A percentile compares a stretch with the other conserved stretches of the same genome.
Evolutionary conservation across 371 early-diverging fungal species (phyloP).

Genomic region (Actinomortierella ambigua): DNA sequence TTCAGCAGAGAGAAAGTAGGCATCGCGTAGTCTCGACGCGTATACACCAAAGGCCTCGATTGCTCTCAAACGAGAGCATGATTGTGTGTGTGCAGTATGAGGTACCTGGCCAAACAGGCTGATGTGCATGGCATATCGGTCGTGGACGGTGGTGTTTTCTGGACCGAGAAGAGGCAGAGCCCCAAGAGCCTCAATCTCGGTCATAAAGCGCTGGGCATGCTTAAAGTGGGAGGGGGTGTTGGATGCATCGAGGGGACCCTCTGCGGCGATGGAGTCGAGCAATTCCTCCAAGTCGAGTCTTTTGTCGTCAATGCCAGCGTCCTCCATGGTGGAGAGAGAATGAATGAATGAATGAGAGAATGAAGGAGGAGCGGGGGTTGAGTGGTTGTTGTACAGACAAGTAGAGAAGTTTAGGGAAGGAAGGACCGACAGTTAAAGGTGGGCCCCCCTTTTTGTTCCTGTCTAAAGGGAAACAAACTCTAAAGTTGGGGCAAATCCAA

Average conservation of each 20-base stretch:
- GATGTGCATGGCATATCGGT: slow-evolving; percentile 16
- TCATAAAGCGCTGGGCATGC: slow-evolving; percentile 15
- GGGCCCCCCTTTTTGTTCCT: no score
- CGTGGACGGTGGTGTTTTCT: slow-evolving; percentile 13
- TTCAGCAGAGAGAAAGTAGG: background rate
- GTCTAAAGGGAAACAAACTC: no score
- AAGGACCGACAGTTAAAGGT: no score
- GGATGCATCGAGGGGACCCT: slow-evolving; percentile 3
- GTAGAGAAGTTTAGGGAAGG: background rate
- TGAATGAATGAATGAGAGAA: background rate
- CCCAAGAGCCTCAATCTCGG: slow-evolving; percentile 18
- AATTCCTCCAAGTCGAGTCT: slow-evolving; percentile 17
- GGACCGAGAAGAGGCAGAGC: slow-evolving; percentile 21
- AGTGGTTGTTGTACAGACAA: background rate
- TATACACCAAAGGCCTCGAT: background rate
- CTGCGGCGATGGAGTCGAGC: slow-evolving; percentile 16
- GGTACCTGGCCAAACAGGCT: slow-evolving; percentile 5
- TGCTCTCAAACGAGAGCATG: background rate
- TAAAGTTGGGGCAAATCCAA: no score
- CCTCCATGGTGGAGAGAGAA: slow-evolving; percentile 2
- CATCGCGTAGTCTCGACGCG: background rate
- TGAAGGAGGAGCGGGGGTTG: background rate
- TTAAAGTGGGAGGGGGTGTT: slow-evolving; percentile 34
- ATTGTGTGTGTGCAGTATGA: background rate
- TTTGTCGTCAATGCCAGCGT: slow-evolving; percentile 5